Conservation (phyloP, 1,284 basidiomycete genomes). For the Malassezia japonica region DNA sequence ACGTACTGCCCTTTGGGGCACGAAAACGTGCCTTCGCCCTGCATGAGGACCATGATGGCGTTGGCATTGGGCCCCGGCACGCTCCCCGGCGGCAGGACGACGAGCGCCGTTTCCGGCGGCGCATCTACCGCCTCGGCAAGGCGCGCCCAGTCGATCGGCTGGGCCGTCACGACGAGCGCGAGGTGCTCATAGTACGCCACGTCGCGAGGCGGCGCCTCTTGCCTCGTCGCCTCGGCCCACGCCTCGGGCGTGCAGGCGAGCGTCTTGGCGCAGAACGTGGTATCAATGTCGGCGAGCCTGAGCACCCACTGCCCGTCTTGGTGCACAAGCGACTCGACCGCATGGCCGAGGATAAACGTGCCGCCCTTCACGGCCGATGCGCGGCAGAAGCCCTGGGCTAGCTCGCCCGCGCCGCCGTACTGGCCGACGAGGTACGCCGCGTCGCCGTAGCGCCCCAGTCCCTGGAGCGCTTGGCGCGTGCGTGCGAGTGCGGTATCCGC, state of each 20-base stretch:
- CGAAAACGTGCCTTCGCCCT: constrained; percentile 74
- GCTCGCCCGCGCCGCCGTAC: constrained; percentile 62
- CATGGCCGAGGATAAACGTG: constrained; percentile 31
- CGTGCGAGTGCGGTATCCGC: constrained; percentile 22
- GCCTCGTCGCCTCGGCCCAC: background rate
- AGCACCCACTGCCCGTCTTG: constrained; percentile 30
- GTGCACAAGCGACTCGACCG: constrained; percentile 15
- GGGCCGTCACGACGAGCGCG: constrained; percentile 23
- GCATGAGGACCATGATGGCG: constrained; percentile 58
- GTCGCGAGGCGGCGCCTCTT: background rate
- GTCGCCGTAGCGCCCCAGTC: constrained; percentile 75
- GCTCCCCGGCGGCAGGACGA: constrained; percentile 68
- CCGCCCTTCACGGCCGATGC: constrained; percentile 37
- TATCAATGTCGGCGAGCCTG: constrained; percentile 54
- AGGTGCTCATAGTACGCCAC: background rate
- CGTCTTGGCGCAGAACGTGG: constrained; percentile 53
- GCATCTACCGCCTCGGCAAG: background rate
- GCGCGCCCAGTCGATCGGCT: constrained; percentile 19
- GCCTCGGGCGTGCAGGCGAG: background rate
- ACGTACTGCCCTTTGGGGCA: constrained; percentile 59
- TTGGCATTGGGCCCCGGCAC: constrained; percentile 17
- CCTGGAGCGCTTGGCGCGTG: constrained; percentile 57
- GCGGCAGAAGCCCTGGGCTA: constrained; percentile 41
- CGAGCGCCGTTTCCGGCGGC: constrained; percentile 58
- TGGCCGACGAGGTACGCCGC: constrained; percentile 87